Evolutionary conservation across 2,329 filamentous ascomycete genomes (phyloP), one percentile per base, ranked within the genome.

Genomic region (Alternaria conjuncta): DNA sequence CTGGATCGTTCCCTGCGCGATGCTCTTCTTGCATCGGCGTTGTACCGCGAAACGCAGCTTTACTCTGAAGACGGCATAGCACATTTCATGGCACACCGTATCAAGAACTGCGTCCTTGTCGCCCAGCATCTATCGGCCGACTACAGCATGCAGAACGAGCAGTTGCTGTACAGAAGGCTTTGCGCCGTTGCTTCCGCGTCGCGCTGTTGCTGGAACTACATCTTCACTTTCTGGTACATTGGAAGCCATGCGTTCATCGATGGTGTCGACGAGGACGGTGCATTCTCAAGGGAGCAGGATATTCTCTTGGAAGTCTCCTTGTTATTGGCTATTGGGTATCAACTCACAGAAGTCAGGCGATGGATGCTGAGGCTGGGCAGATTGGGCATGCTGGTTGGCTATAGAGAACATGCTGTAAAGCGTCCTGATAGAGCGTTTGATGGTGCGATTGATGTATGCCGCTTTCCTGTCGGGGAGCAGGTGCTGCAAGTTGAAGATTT

Each of bases 251-350:
- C 25, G 11, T 30, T 8, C 7, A 25, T 50, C n/a, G 0, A 13
- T 50, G 6, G 47, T 13, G 47, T 50, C 26, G 47, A 50, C 2
- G n/a, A 30, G 10, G 11, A n/a, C 10, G 25, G 47, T 50, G n/a
- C 25, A 26, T 30, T 20, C 6, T 7, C 25, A 20, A 50, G 47
- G 25, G 47, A 50, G 20, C 0, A 28, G 25, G 47, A 50, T 18
- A 30, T 50, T 21, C 50, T 54, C 18, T 20, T 66, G 2, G 64
- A 66, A 25, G 44, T 47, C 1, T 61, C 60, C 12, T 10, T 66
- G 26, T 23, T 64, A 5, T 57, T 63, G 23, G 60, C 55, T 23
- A 55, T 36, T 47, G 64, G 64, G 6, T 59, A 51, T 41, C 15
- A 25, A 21, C n/a, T 55, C 11, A 28, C 28, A 21, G 43, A 49